phyloP scores from a whole-genome alignment of 2,329 filamentous ascomycete species.

The Ascochyta lentis region DNA sequence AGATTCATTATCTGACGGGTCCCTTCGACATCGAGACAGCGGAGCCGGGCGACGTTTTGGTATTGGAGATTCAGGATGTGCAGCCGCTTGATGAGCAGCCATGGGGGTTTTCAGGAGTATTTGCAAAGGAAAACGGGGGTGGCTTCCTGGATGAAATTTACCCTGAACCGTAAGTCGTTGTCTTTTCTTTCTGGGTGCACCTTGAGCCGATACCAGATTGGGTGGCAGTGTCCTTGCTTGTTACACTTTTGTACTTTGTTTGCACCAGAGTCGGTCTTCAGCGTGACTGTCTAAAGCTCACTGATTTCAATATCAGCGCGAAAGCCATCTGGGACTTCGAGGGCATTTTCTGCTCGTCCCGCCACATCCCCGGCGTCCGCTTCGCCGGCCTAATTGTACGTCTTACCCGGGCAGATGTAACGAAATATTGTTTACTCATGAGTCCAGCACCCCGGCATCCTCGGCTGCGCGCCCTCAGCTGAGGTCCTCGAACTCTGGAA shows the following conservation, averaged over 20 bases:
- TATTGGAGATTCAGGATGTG: slow-evolving; percentile 92
- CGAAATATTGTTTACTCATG: too few relatives aligned
- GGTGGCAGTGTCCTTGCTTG: too few relatives aligned
- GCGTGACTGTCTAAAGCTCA: background rate
- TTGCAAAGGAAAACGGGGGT: slow-evolving; percentile 80
- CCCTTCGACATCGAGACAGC: slow-evolving; percentile 87
- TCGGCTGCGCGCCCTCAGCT: slow-evolving; percentile 84
- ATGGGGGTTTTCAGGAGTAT: slow-evolving; percentile 90
- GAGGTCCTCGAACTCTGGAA: slow-evolving; percentile 85
- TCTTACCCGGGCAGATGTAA: too few relatives aligned
- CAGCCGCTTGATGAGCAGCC: slow-evolving; percentile 85
- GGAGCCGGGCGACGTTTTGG: slow-evolving; percentile 81
- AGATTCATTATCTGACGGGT: slow-evolving; percentile 85
- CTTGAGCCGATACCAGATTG: too few relatives aligned
- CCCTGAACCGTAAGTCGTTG: slow-evolving; percentile 70
- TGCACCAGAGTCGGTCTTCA: background rate
- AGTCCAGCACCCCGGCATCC: slow-evolving; percentile 75
- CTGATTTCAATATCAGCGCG: slow-evolving; percentile 54
- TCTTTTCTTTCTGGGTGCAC: too few relatives aligned
- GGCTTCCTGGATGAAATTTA: slow-evolving; percentile 90
- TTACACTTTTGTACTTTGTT: too few relatives aligned
- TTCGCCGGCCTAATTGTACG: slow-evolving; percentile 78
- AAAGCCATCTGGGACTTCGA: slow-evolving; percentile 82
- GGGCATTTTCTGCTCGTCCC: slow-evolving; percentile 80
- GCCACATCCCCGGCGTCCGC: slow-evolving; percentile 75